These are phyloP conservation scores for Lupinus albus DNA, from an alignment of 306 rosid species.

Conservation along the genomic window DNA sequence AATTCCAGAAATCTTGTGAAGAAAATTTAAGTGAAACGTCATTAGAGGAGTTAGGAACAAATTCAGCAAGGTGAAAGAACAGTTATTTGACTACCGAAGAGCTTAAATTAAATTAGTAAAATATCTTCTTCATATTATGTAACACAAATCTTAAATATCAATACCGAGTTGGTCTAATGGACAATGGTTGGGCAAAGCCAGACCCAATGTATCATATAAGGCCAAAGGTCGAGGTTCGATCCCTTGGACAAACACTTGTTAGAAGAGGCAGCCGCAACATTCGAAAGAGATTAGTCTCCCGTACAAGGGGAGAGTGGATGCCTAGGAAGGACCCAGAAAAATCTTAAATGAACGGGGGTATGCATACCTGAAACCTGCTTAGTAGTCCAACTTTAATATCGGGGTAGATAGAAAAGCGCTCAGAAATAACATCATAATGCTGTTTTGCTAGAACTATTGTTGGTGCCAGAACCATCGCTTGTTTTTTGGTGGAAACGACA, in stretches of 20 bases:
- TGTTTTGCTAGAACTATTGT: conserved; percentile 95
- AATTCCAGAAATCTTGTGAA: conserved; percentile 22
- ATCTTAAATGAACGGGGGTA: too few species aligned
- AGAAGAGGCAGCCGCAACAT: too few species aligned
- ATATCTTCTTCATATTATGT: not conserved
- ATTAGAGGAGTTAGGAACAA: not conserved
- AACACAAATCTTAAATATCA: too few species aligned
- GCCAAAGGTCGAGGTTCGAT: too few species aligned
- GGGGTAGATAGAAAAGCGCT: conserved; percentile 71
- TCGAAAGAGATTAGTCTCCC: too few species aligned
- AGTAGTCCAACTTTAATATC: conserved; percentile 73
- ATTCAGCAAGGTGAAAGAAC: conserved; percentile 22
- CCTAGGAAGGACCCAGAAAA: too few species aligned
- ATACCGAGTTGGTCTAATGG: too few species aligned
- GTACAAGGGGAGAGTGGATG: too few species aligned
- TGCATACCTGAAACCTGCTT: conserved; percentile 95
- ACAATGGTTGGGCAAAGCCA: too few species aligned
- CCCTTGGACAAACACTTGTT: too few species aligned
- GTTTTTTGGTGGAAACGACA: conserved; percentile 83
- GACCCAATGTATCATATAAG: too few species aligned
- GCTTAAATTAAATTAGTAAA: conserved; percentile 18
- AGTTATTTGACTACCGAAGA: conserved; percentile 13
- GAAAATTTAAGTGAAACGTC: conserved; percentile 7
- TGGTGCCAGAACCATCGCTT: conserved; percentile 95
- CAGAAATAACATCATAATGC: conserved; percentile 82